Evolutionary conservation across 768 basidiomycete species (phyloP).

Genomic region (Pleurotus pulmonarius): DNA sequence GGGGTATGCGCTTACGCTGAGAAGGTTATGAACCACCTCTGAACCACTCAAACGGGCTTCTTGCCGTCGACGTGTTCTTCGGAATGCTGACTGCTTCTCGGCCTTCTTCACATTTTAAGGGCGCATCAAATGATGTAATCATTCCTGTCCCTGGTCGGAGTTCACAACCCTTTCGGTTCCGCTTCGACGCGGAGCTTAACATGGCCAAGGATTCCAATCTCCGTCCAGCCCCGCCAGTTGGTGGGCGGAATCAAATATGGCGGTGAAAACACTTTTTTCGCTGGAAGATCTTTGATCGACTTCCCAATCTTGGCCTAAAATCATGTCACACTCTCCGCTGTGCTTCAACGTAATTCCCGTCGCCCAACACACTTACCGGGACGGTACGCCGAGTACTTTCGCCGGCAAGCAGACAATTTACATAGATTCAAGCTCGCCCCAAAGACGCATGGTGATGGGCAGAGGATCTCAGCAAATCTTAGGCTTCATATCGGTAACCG

Average conservation of each 20-base stretch:
- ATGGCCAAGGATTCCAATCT: not conserved
- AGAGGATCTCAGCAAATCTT: not conserved
- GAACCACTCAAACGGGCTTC: not conserved
- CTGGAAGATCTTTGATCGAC: not conserved
- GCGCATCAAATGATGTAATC: conserved; percentile 9
- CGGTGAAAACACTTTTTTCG: not conserved
- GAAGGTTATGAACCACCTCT: conserved; percentile 1
- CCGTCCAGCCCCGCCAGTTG: not conserved
- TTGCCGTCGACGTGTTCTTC: conserved; percentile 1
- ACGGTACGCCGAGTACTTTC: not conserved
- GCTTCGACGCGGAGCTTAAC: conserved; percentile 1
- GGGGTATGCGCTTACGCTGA: not conserved
- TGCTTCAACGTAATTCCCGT: conserved; percentile 4
- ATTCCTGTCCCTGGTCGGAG: conserved; percentile 3
- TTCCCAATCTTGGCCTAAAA: not conserved
- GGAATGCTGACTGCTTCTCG: not conserved
- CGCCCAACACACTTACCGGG: not conserved
- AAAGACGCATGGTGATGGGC: not conserved
- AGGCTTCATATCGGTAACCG: not conserved
- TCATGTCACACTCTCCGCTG: not conserved
- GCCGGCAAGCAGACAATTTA: too few species aligned
- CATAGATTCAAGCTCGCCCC: too few species aligned
- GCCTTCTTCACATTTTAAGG: conserved; percentile 7
- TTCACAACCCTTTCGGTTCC: conserved; percentile 1
- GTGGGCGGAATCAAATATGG: conserved; percentile 3